phyloP scores from a whole-genome alignment of 2,329 filamentous ascomycete species.

The Trichothecium roseum region DNA sequence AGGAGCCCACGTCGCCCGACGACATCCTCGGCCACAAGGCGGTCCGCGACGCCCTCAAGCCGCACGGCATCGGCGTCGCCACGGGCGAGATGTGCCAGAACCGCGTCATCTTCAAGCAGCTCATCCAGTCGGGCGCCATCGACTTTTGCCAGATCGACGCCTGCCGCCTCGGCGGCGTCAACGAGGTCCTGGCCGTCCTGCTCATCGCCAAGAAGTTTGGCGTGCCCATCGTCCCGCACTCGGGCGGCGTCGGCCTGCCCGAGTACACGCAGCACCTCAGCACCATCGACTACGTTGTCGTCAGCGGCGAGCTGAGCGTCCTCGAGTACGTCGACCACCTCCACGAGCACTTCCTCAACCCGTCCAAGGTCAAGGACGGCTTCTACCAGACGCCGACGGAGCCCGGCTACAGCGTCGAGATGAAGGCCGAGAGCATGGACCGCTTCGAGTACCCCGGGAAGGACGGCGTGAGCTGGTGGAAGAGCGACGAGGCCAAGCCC shows the following conservation, averaged over 20 bases:
- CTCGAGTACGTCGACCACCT: constrained; percentile 89
- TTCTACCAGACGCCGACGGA: constrained; percentile 80
- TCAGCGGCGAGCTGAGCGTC: constrained; percentile 69
- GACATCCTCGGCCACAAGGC: constrained; percentile 84
- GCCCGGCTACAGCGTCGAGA: constrained; percentile 85
- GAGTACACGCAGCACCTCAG: constrained; percentile 91
- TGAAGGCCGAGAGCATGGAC: constrained; percentile 84
- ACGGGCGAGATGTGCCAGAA: constrained; percentile 96
- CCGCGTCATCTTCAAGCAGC: constrained; percentile 87
- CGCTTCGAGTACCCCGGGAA: constrained; percentile 66
- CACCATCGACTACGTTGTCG: constrained; percentile 86
- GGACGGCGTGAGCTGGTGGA: constrained; percentile 78
- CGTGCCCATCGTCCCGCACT: constrained; percentile 81
- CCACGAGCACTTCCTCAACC: constrained; percentile 86
- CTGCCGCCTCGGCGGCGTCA: constrained; percentile 80
- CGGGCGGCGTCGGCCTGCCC: constrained; percentile 78
- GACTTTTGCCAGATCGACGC: constrained; percentile 87
- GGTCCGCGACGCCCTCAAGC: constrained; percentile 67
- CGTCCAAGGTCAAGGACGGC: constrained; percentile 68
- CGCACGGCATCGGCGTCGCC: constrained; percentile 70
- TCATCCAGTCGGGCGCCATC: constrained; percentile 68
- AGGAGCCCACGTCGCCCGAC: constrained; percentile 85
- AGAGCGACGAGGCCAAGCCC: constrained; percentile 62
- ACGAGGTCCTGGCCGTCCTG: constrained; percentile 84
- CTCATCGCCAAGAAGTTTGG: constrained; percentile 72